Base-by-base conservation (phyloP, 306 rosid genomes). In the Pachyrhizus erosus region DNA sequence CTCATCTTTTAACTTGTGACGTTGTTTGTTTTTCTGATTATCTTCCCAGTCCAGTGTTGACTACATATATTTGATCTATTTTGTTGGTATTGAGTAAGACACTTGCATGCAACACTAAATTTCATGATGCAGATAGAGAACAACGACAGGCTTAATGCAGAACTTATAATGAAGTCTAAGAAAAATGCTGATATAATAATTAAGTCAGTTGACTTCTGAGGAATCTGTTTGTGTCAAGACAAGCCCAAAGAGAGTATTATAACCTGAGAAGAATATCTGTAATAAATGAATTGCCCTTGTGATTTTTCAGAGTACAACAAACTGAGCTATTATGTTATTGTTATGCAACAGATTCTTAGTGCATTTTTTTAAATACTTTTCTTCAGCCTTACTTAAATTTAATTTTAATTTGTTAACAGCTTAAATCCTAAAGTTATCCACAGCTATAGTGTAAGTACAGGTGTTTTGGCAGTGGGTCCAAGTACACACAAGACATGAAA, bases 91-190 rank as follows among this genome's bases (percentile, higher is more conserved):
- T 8, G 46, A 13, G 46, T 54, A 31, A 45, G 46, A 64, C 12
- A 40, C 52, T 54, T 39, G 5, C 52, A 42, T 45, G 6, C 45
- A 49, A 46, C 54, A 23, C 24, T 60, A 48, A 51, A 58, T 69
- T 61, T 29, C 49, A 43, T 69, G 71, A 70, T 77, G 84, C 97
- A 96, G 99, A 61, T 93, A 68, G 94, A 93, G 75, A 71, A 93
- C 91, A 93, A 96, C 34, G 97, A 96, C 87, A 80, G 92, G 85
- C 91, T 92, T 11, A 96, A 96, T 70, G 98, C 94, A 5, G 98
- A 92, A 87, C 91, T 88, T 67, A 82, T 96, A 75, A 82, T 88
- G 82, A 91, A 93, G 88, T 91, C 94, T 62, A 93, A 89, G 92
- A 87, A 77, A 85, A 93, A 91, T 69, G 95, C 94, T 52, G 94